A percentile compares a stretch with the other conserved stretches of the same genome.
Evolutionary conservation across 441 rosid genomes (phyloP).

Genomic region (Mallotus japonicus): DNA sequence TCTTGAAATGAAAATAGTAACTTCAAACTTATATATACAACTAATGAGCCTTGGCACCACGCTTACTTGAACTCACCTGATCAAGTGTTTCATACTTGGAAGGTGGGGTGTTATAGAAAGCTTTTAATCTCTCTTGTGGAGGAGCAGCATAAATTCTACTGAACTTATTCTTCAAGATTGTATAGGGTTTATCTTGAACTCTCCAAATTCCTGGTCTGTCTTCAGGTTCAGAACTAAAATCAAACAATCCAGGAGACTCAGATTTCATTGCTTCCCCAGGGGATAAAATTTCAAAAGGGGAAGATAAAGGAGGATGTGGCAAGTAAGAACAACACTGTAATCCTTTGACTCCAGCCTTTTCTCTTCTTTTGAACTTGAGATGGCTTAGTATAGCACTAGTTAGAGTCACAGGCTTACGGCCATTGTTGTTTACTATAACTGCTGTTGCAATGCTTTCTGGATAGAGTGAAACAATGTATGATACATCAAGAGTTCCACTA

Average conservation of each 20-base stretch:
- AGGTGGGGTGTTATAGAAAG: slow-evolving; percentile 72
- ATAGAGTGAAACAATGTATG: slow-evolving; percentile 67
- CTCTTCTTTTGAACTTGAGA: slow-evolving; percentile 59
- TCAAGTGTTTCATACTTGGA: slow-evolving; percentile 87
- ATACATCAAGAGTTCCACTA: slow-evolving; percentile 58
- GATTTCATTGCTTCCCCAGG: slow-evolving; percentile 81
- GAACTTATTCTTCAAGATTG: slow-evolving; percentile 61
- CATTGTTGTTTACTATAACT: slow-evolving; percentile 71
- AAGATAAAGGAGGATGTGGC: slow-evolving; percentile 65
- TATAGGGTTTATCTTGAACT: slow-evolving; percentile 57
- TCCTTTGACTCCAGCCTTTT: slow-evolving; percentile 62
- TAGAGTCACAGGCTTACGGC: slow-evolving; percentile 59
- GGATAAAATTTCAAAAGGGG: slow-evolving; percentile 74
- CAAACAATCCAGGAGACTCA: slow-evolving; percentile 66
- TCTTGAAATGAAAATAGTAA: neutral
- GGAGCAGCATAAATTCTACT: slow-evolving; percentile 83
- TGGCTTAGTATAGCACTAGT: slow-evolving; percentile 74
- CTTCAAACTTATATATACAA: no score
- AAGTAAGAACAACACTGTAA: slow-evolving; percentile 68
- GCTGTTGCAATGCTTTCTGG: slow-evolving; percentile 80
- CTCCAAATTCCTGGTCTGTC: slow-evolving; percentile 78
- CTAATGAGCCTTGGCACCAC: no score
- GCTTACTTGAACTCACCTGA: slow-evolving; percentile 48
- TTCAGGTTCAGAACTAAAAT: slow-evolving; percentile 52
- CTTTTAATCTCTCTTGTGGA: slow-evolving; percentile 70